Conservation (phyloP, 1,284 basidiomycete genomes). For the Uromyces viciae-fabae region DNA sequence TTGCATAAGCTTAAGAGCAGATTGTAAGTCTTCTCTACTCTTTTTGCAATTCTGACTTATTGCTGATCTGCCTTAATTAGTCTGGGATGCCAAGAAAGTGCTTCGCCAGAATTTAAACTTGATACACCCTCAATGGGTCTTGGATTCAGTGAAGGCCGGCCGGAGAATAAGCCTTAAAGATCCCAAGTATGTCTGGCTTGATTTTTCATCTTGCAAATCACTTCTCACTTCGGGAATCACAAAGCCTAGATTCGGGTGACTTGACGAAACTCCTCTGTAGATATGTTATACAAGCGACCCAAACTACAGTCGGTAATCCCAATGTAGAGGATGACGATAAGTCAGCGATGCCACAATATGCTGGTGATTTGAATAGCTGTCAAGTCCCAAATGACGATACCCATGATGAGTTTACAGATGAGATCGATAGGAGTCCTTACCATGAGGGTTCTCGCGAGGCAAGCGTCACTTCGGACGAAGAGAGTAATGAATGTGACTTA, state of each 20-base stretch:
- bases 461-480: neutral
- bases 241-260: neutral
- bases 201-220: neutral
- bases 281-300: neutral
- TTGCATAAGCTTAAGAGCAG: conserved; percentile 9
- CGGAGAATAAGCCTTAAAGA: neutral
- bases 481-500: neutral
- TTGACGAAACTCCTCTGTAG: neutral
- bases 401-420: neutral
- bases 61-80: neutral
- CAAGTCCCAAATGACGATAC: neutral
- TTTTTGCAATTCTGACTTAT: neutral
- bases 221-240: neutral
- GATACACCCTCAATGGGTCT: conserved; percentile 37
- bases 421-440: neutral
- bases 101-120: conserved; percentile 19
- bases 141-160: conserved; percentile 25
- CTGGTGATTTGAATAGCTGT: neutral
- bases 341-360: neutral
- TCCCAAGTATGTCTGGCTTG: neutral
- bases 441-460: neutral
- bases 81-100: conserved; percentile 17
- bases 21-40: neutral
- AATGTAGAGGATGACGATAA: neutral
- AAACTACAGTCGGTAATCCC: neutral